Base-by-base conservation (phyloP, 2,329 filamentous ascomycete species). In the Rasamsonia emersonii region DNA sequence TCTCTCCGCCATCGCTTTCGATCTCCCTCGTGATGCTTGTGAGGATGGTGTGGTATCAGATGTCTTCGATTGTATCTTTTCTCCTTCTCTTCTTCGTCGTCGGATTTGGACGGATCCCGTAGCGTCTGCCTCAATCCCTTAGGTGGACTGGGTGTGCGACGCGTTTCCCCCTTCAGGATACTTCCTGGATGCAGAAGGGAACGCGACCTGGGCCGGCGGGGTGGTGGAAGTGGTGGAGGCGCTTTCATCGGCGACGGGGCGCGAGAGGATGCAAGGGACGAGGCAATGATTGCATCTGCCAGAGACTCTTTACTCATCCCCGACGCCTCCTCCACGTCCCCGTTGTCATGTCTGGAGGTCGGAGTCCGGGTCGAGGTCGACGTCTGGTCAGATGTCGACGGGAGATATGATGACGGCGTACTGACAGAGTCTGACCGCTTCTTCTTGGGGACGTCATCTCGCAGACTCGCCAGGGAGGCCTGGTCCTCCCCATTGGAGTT, bases 11-110 rank as follows among this genome's bases (percentile, higher is more conserved):
- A 67, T 34, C 58, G 46, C 38, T 59, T 65, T 6, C 64, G 62
- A 45, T 66, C 59, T 3, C 64, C 64, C 47, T 68, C 64, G 30
- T 62, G 59, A 38, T 67, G 62, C 35, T 65, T 67, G 39, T 68
- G 59, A 6, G 62, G 64, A 39, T 67, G 63, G 34, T 64, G 61
- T 30, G 54, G 50, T 11, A 65, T 50, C 15, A 61, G 47, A 34
- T 58, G 54, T 18, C 41, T 49, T 24, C 37, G 23, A 16, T 49
- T 51, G 29, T 56, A 51, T 34, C 49, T 56, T 14, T 47, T 45
- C 16, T 41, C 32, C 11, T 47, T 43, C 15, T 48, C 45, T 1
- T 43, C 42, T 30, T 53, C 50, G n/a, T 59, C 55, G 18, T 58
- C 54, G 10, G 48, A 41, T 36, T 59, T 61, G 10, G 51, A 43